Base-by-base conservation (phyloP, 345 rosid genomes). In the Cardamine occulta region DNA sequence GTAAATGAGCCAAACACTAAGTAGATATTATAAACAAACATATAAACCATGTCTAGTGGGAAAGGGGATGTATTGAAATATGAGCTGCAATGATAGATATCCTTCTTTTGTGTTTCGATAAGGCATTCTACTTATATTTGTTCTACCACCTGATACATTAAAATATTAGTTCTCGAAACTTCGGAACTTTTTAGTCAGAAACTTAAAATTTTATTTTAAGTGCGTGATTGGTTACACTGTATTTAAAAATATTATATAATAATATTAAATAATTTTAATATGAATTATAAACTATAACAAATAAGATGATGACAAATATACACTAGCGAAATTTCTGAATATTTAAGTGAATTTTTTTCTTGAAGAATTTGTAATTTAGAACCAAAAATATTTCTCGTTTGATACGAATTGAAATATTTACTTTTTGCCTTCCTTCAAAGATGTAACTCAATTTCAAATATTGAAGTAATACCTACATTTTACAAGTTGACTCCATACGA, bases 61-160 rank as follows among this genome's bases (percentile, higher is more conserved):
- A 62, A 62, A 69, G 58, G 18, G 79, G 59, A 67, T 75, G 28
- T 34, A 12, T 59, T 75, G 62, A 54, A 44, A 42, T 69, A 31
- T 69, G 64, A n/a, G n/a, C n/a, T 61, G 34, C 54, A 59, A 60
- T 59, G 63, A 68, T 60, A 62, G 31, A 54, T 44, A 69, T 69
- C 52, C 39, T 54, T 69, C 57, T 54, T 53, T 54, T 42, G 58
- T 42, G 65, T 42, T 53, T 26, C 44, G 75, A 76, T 76, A 76
- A 69, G 80, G 13, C 19, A n/a, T 62, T 54, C 65, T 62, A 1
- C 80, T 76, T 76, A 76, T 76, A 76, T 76, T 76, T 76, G 75
- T 76, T 76, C 70, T 17, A 62, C 70, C 80, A 76, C 80, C 80
- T 69, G 80, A 69, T 11, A 70, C 70, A 54, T 63, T 76, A 62